phyloP scores from a whole-genome alignment of 176 grass and related monocot genomes.

The Oryza australiensis region DNA sequence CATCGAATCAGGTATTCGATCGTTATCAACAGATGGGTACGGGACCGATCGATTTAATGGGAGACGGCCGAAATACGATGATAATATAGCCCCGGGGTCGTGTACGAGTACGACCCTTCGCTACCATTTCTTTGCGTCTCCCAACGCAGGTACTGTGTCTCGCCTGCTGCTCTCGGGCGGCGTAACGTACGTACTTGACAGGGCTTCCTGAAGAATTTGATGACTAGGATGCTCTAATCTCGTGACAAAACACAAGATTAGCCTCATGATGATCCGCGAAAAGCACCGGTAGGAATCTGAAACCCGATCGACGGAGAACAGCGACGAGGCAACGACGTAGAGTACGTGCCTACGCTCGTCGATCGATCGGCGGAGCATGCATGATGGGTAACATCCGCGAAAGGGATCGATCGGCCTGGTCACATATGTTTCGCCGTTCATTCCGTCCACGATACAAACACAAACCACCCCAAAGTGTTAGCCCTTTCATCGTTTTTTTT shows the following conservation, averaged over 20 bases:
- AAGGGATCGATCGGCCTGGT: not conserved
- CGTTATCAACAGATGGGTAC: constrained; percentile 1
- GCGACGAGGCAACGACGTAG: not conserved
- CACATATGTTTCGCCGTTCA: too few species aligned
- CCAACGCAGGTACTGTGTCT: constrained; percentile 13
- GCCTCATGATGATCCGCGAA: not conserved
- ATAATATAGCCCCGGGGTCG: not conserved
- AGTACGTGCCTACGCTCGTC: too few species aligned
- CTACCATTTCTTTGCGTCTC: not conserved
- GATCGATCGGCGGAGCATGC: too few species aligned
- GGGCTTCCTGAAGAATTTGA: not conserved
- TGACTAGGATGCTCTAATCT: constrained; percentile 31
- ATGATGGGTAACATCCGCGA: too few species aligned
- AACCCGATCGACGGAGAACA: not conserved
- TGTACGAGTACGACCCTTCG: not conserved
- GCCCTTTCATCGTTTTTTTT: too few species aligned
- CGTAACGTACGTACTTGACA: not conserved
- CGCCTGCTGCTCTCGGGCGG: not conserved
- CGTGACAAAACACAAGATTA: not conserved
- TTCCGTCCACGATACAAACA: too few species aligned
- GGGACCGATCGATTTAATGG: constrained; percentile 14
- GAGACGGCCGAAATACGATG: not conserved
- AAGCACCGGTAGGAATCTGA: not conserved
- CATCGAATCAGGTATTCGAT: constrained; percentile 24
- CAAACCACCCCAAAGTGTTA: too few species aligned